Evolutionary conservation across 2,329 filamentous ascomycete species (phyloP).

Genomic region (Ceratocystis eucalypticola): DNA sequence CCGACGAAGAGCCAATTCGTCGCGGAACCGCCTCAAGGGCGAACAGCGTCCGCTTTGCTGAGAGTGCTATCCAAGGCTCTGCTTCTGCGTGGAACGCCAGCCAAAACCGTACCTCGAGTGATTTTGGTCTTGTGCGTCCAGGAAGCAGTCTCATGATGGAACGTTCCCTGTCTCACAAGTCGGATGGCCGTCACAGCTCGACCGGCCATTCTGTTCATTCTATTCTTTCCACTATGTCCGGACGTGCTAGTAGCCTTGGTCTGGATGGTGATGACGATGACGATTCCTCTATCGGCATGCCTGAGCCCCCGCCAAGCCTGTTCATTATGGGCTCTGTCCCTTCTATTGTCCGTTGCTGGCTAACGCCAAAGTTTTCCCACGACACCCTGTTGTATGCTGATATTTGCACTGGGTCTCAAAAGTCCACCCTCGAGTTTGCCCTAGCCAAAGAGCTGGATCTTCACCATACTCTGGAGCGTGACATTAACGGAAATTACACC

Average conservation of each 20-base stretch:
- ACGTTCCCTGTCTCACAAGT: constrained; percentile 84
- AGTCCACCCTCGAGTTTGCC: constrained; percentile 64
- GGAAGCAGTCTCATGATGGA: constrained; percentile 81
- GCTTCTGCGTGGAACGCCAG: constrained; percentile 62
- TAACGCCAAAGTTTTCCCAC: constrained; percentile 81
- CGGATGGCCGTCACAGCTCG: constrained; percentile 87
- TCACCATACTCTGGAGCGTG: constrained; percentile 48
- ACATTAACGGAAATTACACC: constrained; percentile 50
- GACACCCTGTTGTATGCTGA: constrained; percentile 81
- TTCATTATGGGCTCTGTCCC: constrained; percentile 80
- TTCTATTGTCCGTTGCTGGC: constrained; percentile 90
- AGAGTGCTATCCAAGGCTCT: constrained; percentile 79
- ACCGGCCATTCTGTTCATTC: constrained; percentile 66
- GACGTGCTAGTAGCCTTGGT: constrained; percentile 76
- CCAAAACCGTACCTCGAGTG: constrained; percentile 65
- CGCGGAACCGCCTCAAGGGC: constrained; percentile 80
- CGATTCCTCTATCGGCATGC: constrained; percentile 57
- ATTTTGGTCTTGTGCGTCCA: constrained; percentile 64
- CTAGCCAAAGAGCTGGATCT: constrained; percentile 65
- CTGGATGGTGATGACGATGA: constrained; percentile 57
- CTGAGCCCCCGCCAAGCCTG: constrained; percentile 67
- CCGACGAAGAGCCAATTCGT: constrained; percentile 73
- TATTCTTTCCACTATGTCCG: constrained; percentile 46
- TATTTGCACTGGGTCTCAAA: constrained; percentile 81
- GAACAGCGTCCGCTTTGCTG: constrained; percentile 95